phyloP scores from a whole-genome alignment of 768 basidiomycete species.

The Lentinus brumalis region DNA sequence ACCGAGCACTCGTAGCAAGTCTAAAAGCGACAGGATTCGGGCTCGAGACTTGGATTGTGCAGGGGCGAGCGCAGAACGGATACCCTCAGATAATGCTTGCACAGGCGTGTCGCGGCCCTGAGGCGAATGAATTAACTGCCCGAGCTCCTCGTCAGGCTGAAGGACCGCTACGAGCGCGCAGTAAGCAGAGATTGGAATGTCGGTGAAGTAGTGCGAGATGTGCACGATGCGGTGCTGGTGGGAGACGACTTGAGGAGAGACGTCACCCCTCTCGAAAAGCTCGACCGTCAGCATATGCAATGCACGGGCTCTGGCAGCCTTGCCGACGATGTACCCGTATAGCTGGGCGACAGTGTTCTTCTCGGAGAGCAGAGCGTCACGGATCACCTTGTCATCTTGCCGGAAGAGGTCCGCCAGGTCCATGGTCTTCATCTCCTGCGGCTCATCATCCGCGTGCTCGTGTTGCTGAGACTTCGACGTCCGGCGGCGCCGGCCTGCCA shows the following conservation, averaged over 20 bases:
- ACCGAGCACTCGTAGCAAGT: conserved; percentile 57
- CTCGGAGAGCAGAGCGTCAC: conserved; percentile 68
- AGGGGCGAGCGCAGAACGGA: conserved; percentile 57
- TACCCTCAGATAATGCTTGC: conserved; percentile 50
- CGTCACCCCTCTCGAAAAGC: conserved; percentile 43
- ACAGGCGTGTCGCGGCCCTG: conserved; percentile 52
- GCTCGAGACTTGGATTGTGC: conserved; percentile 59
- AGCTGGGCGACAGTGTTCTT: conserved; percentile 68
- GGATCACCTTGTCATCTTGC: conserved; percentile 54
- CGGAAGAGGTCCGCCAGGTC: conserved; percentile 52
- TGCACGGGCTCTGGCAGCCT: conserved; percentile 61
- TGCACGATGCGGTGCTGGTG: conserved; percentile 57
- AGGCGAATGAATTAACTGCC: conserved; percentile 48
- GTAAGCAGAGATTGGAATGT: conserved; percentile 66
- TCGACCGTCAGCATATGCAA: conserved; percentile 59
- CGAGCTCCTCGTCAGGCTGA: conserved; percentile 59
- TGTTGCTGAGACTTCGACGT: conserved; percentile 9
- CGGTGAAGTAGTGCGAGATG: conserved; percentile 60
- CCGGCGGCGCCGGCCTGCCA: not conserved
- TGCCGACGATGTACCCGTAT: conserved; percentile 75
- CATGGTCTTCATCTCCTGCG: conserved; percentile 5
- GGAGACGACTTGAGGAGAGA: conserved; percentile 52
- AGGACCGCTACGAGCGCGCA: conserved; percentile 63
- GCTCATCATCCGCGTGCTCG: not conserved
- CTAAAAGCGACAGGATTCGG: conserved; percentile 63